Evolutionary conservation across 345 rosid genomes (phyloP).

Genomic region (Pistacia atlantica): DNA sequence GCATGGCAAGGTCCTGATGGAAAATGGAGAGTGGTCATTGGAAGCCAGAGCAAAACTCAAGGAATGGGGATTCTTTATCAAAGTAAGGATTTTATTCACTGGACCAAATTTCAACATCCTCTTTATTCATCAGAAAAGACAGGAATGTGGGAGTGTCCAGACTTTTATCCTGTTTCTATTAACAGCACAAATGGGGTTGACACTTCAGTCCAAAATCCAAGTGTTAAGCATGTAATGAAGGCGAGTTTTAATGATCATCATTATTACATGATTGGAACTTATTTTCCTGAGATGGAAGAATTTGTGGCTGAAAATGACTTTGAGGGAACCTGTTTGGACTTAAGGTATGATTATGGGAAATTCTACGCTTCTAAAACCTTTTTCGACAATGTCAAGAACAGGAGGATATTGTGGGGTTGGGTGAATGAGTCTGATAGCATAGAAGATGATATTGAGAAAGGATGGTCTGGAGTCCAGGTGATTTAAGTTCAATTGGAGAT

Average conservation of each 20-base stretch:
- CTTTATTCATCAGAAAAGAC: slow-evolving; percentile 35
- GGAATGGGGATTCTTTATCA: slow-evolving; percentile 53
- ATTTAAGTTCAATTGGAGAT: slow-evolving; percentile 14
- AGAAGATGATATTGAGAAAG: slow-evolving; percentile 53
- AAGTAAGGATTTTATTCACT: slow-evolving; percentile 49
- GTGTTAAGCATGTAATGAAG: slow-evolving; percentile 62
- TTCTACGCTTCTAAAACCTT: slow-evolving; percentile 72
- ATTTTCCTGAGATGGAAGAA: slow-evolving; percentile 28
- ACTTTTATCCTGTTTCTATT: slow-evolving; percentile 54
- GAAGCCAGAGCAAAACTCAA: slow-evolving; percentile 25
- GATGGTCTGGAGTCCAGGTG: slow-evolving; percentile 78
- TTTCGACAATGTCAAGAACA: slow-evolving; percentile 51
- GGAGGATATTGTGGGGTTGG: slow-evolving; percentile 72
- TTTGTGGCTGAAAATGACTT: no score
- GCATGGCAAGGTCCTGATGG: slow-evolving; percentile 58
- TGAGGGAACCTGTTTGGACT: no score
- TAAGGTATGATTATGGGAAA: slow-evolving; percentile 18
- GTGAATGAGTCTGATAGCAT: slow-evolving; percentile 55
- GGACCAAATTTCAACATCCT: slow-evolving; percentile 40
- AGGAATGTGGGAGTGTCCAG: slow-evolving; percentile 78
- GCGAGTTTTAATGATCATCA: slow-evolving; percentile 48
- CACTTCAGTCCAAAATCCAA: slow-evolving; percentile 36
- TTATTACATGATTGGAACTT: slow-evolving; percentile 56
- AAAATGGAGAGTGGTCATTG: slow-evolving; percentile 46
- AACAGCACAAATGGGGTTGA: slow-evolving; percentile 44